Percentiles rank a stretch among this genome's conserved stretches.
phyloP scores from a whole-genome alignment of 2,329 filamentous ascomycete genomes.

The Colletotrichum sp. region DNA sequence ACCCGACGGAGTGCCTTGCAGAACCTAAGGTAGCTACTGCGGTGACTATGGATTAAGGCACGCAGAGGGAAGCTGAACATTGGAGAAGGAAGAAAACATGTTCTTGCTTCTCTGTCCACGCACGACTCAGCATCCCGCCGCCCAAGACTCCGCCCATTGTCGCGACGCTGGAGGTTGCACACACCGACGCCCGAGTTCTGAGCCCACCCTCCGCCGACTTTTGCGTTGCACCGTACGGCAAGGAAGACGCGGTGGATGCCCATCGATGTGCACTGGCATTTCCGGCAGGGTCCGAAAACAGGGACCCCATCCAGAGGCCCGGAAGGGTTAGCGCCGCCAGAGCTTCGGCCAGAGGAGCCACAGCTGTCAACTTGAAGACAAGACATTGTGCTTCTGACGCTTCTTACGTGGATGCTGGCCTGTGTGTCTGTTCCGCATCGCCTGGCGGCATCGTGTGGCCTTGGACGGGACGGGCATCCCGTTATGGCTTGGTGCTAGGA shows the following conservation, averaged over 20 bases:
- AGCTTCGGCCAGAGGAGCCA: neutral
- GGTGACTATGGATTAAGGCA: neutral
- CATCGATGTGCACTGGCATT: constrained; percentile 7
- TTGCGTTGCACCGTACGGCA: neutral
- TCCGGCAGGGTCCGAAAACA: constrained; percentile 12
- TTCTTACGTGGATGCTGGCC: neutral
- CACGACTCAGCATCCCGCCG: neutral
- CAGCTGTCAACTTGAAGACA: constrained; percentile 13
- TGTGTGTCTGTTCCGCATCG: neutral
- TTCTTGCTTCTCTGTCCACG: neutral
- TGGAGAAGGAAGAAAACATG: neutral
- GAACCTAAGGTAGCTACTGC: neutral
- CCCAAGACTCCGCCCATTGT: neutral
- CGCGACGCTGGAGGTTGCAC: neutral
- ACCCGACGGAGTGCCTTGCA: neutral
- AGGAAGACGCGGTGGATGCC: neutral
- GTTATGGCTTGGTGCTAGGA: neutral
- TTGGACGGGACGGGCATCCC: neutral
- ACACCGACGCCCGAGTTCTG: neutral
- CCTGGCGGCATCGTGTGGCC: neutral
- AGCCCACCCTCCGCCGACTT: neutral
- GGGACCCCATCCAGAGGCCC: neutral
- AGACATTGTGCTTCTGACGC: neutral
- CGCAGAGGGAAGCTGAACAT: neutral
- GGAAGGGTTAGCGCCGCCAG: constrained; percentile 3